phyloP scores from a whole-genome alignment of 139 green algal species.

The Chlorella sp. region DNA sequence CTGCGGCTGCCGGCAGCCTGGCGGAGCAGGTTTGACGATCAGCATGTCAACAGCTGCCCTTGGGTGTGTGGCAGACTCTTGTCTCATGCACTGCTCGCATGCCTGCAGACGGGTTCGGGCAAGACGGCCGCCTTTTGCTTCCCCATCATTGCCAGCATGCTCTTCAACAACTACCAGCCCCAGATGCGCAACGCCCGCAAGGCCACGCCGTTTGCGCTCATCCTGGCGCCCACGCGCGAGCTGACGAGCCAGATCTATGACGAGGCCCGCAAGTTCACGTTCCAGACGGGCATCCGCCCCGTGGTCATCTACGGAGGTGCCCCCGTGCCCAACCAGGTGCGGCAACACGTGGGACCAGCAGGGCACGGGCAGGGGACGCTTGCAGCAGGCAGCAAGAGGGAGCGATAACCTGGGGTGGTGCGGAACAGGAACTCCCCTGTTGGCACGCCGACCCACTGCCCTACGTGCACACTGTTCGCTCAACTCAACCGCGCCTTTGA shows the following conservation, averaged over 20 bases:
- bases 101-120: slow-evolving; percentile 79
- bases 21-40: not conserved
- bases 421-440: no score
- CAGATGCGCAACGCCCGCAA: slow-evolving; percentile 55
- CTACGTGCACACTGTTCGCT: no score
- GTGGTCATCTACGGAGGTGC: slow-evolving; percentile 96
- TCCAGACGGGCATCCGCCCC: slow-evolving; percentile 80
- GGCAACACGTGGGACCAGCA: not conserved
- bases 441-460: no score
- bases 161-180: slow-evolving; percentile 59
- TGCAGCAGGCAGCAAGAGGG: no score
- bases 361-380: no score
- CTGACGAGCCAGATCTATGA: slow-evolving; percentile 89
- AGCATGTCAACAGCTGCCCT: not conserved
- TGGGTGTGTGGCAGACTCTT: no score
- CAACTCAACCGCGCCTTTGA: no score
- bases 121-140: slow-evolving; percentile 99
- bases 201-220: slow-evolving; percentile 80
- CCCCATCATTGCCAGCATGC: slow-evolving; percentile 90
- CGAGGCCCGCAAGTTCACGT: slow-evolving; percentile 93
- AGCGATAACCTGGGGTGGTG: no score
- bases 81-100: not conserved
- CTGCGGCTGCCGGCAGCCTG: not conserved
- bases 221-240: slow-evolving; percentile 91
- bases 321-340: slow-evolving; percentile 47